Evolutionary conservation across 768 basidiomycete genomes (phyloP).

Genomic region (Nevesoporus exiguus): DNA sequence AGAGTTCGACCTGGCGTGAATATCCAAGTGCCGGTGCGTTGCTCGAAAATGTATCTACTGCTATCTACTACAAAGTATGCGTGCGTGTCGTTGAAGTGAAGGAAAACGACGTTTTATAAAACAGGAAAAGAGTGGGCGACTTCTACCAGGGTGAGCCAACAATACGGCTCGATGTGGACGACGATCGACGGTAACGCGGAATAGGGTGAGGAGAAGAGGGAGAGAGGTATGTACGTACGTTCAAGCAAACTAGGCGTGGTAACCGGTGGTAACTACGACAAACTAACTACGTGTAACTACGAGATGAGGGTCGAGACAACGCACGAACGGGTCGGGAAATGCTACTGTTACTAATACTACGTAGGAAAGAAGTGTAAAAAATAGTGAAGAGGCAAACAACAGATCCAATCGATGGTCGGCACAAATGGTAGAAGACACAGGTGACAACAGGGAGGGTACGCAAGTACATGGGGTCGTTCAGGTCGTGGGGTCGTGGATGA

Average conservation of each 20-base stretch:
- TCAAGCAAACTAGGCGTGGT: constrained; percentile 30
- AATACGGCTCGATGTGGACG: no score
- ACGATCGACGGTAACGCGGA: not conserved
- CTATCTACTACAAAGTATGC: constrained; percentile 35
- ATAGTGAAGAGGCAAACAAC: constrained; percentile 3
- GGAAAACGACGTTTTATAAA: not conserved
- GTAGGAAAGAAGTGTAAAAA: not conserved
- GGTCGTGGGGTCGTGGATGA: constrained; percentile 14
- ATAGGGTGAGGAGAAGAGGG: not conserved
- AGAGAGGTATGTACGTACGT: constrained; percentile 15
- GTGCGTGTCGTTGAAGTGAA: constrained; percentile 9
- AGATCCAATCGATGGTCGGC: constrained; percentile 24
- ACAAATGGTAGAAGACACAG: constrained; percentile 28
- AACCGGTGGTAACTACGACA: constrained; percentile 25
- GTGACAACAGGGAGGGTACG: constrained; percentile 20
- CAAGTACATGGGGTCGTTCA: constrained; percentile 4
- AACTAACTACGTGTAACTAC: constrained; percentile 32
- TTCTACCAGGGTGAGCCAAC: not conserved
- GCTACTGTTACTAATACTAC: constrained; percentile 28
- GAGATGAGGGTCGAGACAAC: constrained; percentile 24
- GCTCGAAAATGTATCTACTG: constrained; percentile 35
- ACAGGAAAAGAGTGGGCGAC: no score
- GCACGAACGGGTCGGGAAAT: constrained; percentile 18
- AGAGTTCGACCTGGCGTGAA: not conserved
- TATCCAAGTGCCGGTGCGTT: constrained; percentile 25